Evolutionary conservation across 352 stramenopile genomes (phyloP), one percentile per base, ranked within the genome.

Genomic region (Phytophthora palmivora): DNA sequence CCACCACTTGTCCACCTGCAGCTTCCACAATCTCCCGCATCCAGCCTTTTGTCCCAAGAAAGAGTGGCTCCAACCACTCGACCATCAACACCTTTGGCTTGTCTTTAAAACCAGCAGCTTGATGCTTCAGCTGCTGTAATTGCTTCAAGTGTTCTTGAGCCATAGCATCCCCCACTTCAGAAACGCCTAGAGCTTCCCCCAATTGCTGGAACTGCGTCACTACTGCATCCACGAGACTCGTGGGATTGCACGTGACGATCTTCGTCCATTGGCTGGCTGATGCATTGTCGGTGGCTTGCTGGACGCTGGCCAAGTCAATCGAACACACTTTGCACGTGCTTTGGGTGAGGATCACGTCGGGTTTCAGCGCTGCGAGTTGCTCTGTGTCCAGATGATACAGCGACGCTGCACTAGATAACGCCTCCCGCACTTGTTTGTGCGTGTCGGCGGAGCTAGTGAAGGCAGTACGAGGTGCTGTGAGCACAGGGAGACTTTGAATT

Each of bases 51-150:
- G 74, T 81, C 22, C 77, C 83, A 11, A 89, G 51, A 22, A 89
- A 90, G 37, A 92, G 54, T 36, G 83, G 83, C 19, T 89, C 77
- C n/a, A 88, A 70, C 83, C 83, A 92, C 63, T 92, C 83, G 39
- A 92, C 67, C 58, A 92, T 69, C 21, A 88, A 39, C 51, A 90
- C 78, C 7, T 60, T 63, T 1, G 67, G 69, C 30, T 49, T 54
- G 12, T 6, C 30, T 22, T 10, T 63, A 0, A 74, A 48, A 12
- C 21, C 12, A 10, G 71, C 33, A 0, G 69, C 71, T 18, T 70
- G 33, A 14, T 47, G 22, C 19, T 78, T 53, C 10, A 87, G 32
- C 19, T 56, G 37, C 18, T 75, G n/a, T 6, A 87, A 44, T 4
- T 56, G 45, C 7, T 59, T 36, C 6, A 57, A 18, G 14, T 89